Percentiles rank a stretch among this genome's conserved stretches.
Evolutionary conservation across 1,284 basidiomycete species (phyloP).

Genomic region (Trametes versicolor): DNA sequence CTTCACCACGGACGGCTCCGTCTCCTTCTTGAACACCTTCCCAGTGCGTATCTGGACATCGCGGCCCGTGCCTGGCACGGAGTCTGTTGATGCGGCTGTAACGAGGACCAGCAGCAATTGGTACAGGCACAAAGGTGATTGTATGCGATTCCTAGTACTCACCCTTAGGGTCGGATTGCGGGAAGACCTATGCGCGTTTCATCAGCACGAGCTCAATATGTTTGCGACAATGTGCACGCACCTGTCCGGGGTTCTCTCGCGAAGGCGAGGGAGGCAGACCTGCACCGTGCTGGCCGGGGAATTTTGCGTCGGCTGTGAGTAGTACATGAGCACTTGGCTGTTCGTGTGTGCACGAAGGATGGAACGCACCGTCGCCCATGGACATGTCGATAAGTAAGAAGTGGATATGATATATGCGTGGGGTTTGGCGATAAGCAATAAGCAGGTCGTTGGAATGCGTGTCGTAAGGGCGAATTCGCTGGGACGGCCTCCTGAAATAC

Average conservation of each 20-base stretch:
- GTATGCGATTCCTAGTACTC: not conserved
- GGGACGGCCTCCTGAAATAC: not conserved
- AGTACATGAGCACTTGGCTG: not conserved
- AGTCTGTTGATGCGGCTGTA: slow-evolving; percentile 40
- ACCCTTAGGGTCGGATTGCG: slow-evolving; percentile 43
- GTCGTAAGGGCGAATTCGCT: not conserved
- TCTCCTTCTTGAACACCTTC: slow-evolving; percentile 32
- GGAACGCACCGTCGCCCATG: slow-evolving; percentile 27
- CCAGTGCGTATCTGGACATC: slow-evolving; percentile 38
- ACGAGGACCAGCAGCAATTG: not conserved
- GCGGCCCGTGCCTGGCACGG: slow-evolving; percentile 41
- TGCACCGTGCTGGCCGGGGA: slow-evolving; percentile 36
- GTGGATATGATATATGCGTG: not conserved
- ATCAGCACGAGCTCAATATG: not conserved
- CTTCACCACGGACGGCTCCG: slow-evolving; percentile 10
- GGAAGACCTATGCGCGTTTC: slow-evolving; percentile 38
- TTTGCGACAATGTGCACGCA: slow-evolving; percentile 8
- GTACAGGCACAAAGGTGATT: not conserved
- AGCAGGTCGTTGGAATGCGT: too few relatives aligned
- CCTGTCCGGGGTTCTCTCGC: slow-evolving; percentile 45
- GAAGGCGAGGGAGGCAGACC: slow-evolving; percentile 43
- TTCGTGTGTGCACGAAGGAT: not conserved
- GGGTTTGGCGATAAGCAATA: not conserved
- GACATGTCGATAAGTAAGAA: slow-evolving; percentile 19
- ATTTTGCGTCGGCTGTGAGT: slow-evolving; percentile 40